Base-by-base conservation (phyloP, 306 rosid genomes). In the Benincasa hispida region DNA sequence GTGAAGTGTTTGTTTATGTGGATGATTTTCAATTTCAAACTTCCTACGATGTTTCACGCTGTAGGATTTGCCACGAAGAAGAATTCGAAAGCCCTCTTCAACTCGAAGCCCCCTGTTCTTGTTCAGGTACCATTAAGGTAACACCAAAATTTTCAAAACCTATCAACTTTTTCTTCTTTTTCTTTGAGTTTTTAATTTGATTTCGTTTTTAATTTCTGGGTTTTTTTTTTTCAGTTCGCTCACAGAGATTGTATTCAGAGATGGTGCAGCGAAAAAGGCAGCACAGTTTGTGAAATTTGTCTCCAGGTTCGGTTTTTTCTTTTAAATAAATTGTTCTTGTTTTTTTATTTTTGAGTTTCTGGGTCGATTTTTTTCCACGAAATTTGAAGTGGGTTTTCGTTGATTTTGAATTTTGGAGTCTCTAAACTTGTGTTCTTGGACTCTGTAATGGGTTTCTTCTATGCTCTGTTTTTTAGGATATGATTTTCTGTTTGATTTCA, bases 201-300 rank as follows among this genome's bases (percentile, higher is more conserved):
- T 2, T 22, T n/a, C 32, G 3, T 25, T 41, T 1, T 18, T 7
- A 15, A 48, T 39, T 5, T 5, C 9, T 2, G 25, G 1, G 3
- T 32, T 47, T 47, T 47, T 0, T 21, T 28, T n/a, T 35, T 41
- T 35, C 86, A 95, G 99, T 95, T 89, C 76, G 99, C 99, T 14
- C 99, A 95, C 72, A 88, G 99, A 85, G 98, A 90, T 87, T 95
- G 99, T 78, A 87, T 95, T 84, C 99, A 95, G 83, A 90, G 92
- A 78, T 95, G 99, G 99, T 95, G 99, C 75, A 76, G 84, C 81
- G 99, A 95, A 82, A 95, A 95, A 74, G 97, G 98, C 82, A 88
- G 82, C 63, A 92, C 92, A 25, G 86, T 68, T 18, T 95, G 99
- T 76, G 99, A 95, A 88, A 86, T 95, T 54, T 95, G 99, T 79